Evolutionary conservation across 192 early-diverging fungal genomes (phyloP).

Genomic region (Glomus cerebriforme): DNA sequence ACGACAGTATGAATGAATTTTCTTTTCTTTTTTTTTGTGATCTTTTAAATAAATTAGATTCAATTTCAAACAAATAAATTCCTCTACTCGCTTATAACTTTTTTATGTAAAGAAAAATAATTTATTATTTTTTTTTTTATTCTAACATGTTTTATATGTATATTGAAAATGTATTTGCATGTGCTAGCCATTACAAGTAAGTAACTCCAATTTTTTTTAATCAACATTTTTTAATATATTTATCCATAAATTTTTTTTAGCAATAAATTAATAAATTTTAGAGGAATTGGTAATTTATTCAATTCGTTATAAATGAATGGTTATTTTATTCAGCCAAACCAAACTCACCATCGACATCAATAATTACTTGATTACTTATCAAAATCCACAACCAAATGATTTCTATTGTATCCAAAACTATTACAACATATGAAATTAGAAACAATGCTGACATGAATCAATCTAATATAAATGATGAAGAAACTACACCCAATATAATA

Average conservation of each 20-base stretch:
- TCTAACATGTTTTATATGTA: background rate
- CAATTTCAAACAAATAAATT: background rate
- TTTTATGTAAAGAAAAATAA: background rate
- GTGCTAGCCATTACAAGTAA: background rate
- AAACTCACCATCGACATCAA: background rate
- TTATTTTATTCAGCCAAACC: background rate
- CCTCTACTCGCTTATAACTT: background rate
- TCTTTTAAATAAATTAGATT: background rate
- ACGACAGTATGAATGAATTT: no score
- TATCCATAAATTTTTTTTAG: background rate
- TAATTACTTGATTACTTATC: no score
- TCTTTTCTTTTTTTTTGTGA: background rate
- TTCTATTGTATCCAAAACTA: background rate
- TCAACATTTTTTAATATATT: background rate
- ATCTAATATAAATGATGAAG: no score
- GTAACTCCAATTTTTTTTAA: background rate
- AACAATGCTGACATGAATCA: no score
- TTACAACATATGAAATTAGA: background rate
- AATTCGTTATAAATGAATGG: background rate
- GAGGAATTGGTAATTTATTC: constrained; percentile 12
- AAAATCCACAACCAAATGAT: background rate
- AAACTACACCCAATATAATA: no score
- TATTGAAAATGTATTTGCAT: background rate
- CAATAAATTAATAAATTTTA: background rate
- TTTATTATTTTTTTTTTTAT: background rate